phyloP scores from a whole-genome alignment of 495 filamentous ascomycete genomes.

The Hypoxylon trugodes region DNA sequence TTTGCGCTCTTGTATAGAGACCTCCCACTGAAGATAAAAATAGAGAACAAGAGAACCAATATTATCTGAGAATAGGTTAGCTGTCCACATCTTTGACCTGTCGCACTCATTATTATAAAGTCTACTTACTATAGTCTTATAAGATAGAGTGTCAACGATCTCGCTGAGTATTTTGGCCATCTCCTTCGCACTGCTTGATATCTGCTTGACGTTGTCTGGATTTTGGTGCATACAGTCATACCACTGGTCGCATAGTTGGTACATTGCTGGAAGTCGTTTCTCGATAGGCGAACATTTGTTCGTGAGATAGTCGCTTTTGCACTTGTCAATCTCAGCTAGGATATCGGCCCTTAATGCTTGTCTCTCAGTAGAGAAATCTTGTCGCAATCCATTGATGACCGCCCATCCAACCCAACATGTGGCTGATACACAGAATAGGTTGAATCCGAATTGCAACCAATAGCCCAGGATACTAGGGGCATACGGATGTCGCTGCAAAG shows the following conservation, averaged over 20 bases:
- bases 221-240: slow-evolving; percentile 81
- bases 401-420: slow-evolving; percentile 75
- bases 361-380: slow-evolving; percentile 77
- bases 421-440: slow-evolving; percentile 72
- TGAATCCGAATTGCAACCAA: slow-evolving; percentile 84
- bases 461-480: slow-evolving; percentile 86
- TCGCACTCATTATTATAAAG: slow-evolving; percentile 62
- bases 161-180: slow-evolving; percentile 58
- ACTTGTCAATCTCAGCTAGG: slow-evolving; percentile 75
- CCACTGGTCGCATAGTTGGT: slow-evolving; percentile 79
- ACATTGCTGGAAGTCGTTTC: slow-evolving; percentile 74
- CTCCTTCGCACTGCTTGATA: slow-evolving; percentile 53
- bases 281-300: slow-evolving; percentile 72
- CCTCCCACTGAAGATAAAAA: slow-evolving; percentile 60
- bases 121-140: slow-evolving; percentile 72
- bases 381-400: slow-evolving; percentile 73
- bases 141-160: slow-evolving; percentile 54
- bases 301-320: slow-evolving; percentile 70
- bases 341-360: slow-evolving; percentile 69
- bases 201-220: slow-evolving; percentile 48
- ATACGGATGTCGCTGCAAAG: slow-evolving; percentile 79
- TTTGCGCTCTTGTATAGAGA: slow-evolving; percentile 42
- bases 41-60: slow-evolving; percentile 61
- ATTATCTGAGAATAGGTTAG: slow-evolving; percentile 73
- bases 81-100: slow-evolving; percentile 74